Evolutionary conservation across 2,329 filamentous ascomycete species (phyloP), one percentile per base, ranked within the genome.

Genomic region (Trichophyton schoenleinii): DNA sequence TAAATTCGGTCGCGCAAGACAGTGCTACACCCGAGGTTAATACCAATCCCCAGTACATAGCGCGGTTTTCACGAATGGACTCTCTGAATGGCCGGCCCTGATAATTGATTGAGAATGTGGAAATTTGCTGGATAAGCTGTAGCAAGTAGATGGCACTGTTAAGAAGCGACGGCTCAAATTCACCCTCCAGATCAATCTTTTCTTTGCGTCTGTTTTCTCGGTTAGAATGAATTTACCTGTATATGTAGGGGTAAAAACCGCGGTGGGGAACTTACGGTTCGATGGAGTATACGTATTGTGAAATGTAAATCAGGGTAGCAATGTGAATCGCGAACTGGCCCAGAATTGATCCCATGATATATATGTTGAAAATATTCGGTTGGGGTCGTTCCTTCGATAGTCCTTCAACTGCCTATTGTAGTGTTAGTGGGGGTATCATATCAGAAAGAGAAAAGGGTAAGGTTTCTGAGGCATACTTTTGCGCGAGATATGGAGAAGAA

Each of bases 51-150:
- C 88, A 99, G 79, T 94, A 99, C 94, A 99, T 99, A 73, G 89
- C 91, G 74, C 86, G 88, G 80, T 99, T 99, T 78, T 96, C 94
- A 3, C 88, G 87, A 66, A 99, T 90, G 22, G 88, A 88, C 77
- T 99, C 94, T 63, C 94, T 89, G 87, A 99, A 99, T 11, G 94
- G 94, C 8, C 94, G 88, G 63, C 94, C 94, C 76, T 99, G 94
- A 79, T 99, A 99, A 80, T 99, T 99, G 80, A 99, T 96, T 64
- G 94, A 91, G 70, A 99, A 99, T 2, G 94, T 99, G 25, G 91
- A 96, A 71, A 99, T 96, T 75, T 99, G 94, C 75, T 99, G 94
- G 74, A 99, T 97, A 59, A 99, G 85, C 71, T 97, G 94, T 46
- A 99, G 84, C 28, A 99, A 88, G 75, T 97, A 99, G 68, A 99